Base-by-base conservation (phyloP, 306 rosid genomes). In the Abrus pulchellus region DNA sequence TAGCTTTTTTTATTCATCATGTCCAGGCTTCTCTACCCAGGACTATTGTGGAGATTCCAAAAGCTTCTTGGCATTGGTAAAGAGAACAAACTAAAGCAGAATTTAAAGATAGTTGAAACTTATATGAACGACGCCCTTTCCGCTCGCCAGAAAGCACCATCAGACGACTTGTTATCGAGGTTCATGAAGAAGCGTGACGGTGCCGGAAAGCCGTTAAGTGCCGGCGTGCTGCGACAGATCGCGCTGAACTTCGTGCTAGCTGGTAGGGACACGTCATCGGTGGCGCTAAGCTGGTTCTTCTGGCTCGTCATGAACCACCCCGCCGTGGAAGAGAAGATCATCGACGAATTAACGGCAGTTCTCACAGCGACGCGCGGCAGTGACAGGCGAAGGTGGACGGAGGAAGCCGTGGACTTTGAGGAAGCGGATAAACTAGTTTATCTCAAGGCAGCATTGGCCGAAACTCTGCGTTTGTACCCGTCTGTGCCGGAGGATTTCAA, bases 221-320 rank as follows among this genome's bases (percentile, higher is more conserved):
- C 73, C 43, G 32, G 78, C 3, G 89, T 85, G 5, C 91, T 95
- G 29, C 92, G 90, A 5, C 95, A 81, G 9, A 91, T 95, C 10
- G 97, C 99, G 0, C 80, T 95, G 40, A 95, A 95, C 86, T 95
- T 95, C 82, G 89, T 95, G 79, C 97, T 95, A 64, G 99, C 99
- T 55, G 99, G 99, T 1, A 90, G 99, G 13, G 99, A 95, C 92
- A 95, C 99, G 2, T 93, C 99, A 0, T 95, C 99, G 0, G 99
- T 95, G 36, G 99, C 99, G 0, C 90, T 95, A 48, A 89, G 94
- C 83, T 95, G 99, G 99, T 93, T 95, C 87, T 95, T 95, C 87
- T 89, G 91, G 94, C 95, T 95, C n/a, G 82, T 95, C 53, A 90
- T 90, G 89, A 86, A 86, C 86, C 85, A 90, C 77, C 95, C 95